Conservation (phyloP, 768 basidiomycete genomes). For the Fistulinella prunicolor region DNA sequence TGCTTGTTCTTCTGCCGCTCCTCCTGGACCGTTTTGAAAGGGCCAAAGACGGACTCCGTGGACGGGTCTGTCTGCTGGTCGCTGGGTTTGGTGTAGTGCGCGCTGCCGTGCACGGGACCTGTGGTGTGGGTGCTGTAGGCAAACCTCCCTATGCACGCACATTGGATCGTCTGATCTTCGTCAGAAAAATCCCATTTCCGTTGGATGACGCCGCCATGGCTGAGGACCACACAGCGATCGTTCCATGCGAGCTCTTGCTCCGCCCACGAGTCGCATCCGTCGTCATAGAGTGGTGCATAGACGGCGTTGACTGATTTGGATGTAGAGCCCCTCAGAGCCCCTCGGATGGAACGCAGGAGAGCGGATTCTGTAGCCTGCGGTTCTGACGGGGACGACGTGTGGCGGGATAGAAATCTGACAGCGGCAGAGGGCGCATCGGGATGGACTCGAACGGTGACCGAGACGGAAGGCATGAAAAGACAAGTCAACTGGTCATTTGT, state of each 20-base stretch:
- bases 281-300: conserved; percentile 41
- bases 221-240: conserved; percentile 56
- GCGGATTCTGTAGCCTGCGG: conserved; percentile 27
- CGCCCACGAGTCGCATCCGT: conserved; percentile 39
- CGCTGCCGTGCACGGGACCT: conserved; percentile 23
- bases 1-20: conserved; percentile 39
- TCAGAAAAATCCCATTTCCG: conserved; percentile 74
- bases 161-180: conserved; percentile 72
- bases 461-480: conserved; percentile 16
- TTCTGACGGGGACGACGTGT: conserved; percentile 15
- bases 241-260: conserved; percentile 75
- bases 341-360: conserved; percentile 55
- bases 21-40: conserved; percentile 41
- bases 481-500: too few species aligned
- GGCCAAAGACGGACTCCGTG: conserved; percentile 37
- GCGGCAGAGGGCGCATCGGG: conserved; percentile 45
- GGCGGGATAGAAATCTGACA: conserved; percentile 37
- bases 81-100: conserved; percentile 27
- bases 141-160: conserved; percentile 74
- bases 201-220: conserved; percentile 62
- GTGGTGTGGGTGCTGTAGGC: conserved; percentile 44
- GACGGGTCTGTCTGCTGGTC: conserved; percentile 14
- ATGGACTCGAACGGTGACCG: conserved; percentile 39
- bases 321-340: conserved; percentile 56
- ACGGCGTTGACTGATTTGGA: conserved; percentile 41